Conservation (phyloP, 2,329 filamentous ascomycete species). For the Epichloe baconii region DNA sequence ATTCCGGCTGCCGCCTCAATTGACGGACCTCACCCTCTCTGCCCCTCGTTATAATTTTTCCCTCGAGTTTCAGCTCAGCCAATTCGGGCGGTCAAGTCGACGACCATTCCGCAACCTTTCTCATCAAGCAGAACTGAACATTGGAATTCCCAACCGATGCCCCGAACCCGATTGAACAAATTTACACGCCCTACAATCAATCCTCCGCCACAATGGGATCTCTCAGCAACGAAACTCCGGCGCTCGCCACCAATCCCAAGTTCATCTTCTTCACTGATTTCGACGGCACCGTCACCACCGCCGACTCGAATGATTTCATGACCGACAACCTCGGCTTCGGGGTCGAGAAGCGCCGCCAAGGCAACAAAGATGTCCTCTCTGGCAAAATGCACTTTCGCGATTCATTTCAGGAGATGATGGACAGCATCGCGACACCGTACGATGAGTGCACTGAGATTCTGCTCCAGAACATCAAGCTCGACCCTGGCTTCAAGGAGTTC, state of each 20-base stretch:
- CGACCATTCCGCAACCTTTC: too few species aligned
- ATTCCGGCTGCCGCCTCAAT: neutral
- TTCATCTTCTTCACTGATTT: slow-evolving; percentile 99
- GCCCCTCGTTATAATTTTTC: neutral
- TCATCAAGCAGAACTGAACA: too few species aligned
- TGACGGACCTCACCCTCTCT: neutral
- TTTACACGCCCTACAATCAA: neutral
- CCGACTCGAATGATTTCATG: slow-evolving; percentile 56
- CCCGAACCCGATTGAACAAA: neutral
- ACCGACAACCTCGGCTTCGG: slow-evolving; percentile 91
- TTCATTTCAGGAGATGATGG: slow-evolving; percentile 83
- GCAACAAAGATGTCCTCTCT: slow-evolving; percentile 66
- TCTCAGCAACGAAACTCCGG: slow-evolving; percentile 33
- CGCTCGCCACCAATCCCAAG: slow-evolving; percentile 57
- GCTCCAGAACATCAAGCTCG: slow-evolving; percentile 71
- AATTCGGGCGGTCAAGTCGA: too few species aligned
- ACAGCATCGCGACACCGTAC: slow-evolving; percentile 70
- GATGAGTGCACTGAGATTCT: slow-evolving; percentile 69
- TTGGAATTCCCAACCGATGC: neutral
- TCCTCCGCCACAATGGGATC: slow-evolving; percentile 27
- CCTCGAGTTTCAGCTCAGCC: neutral
- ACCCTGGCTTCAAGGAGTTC: slow-evolving; percentile 80
- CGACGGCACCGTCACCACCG: slow-evolving; percentile 81
- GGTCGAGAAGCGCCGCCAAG: slow-evolving; percentile 50
- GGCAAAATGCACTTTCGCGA: slow-evolving; percentile 65